phyloP scores from a whole-genome alignment of 768 basidiomycete genomes.

The Tylopilus sp. region DNA sequence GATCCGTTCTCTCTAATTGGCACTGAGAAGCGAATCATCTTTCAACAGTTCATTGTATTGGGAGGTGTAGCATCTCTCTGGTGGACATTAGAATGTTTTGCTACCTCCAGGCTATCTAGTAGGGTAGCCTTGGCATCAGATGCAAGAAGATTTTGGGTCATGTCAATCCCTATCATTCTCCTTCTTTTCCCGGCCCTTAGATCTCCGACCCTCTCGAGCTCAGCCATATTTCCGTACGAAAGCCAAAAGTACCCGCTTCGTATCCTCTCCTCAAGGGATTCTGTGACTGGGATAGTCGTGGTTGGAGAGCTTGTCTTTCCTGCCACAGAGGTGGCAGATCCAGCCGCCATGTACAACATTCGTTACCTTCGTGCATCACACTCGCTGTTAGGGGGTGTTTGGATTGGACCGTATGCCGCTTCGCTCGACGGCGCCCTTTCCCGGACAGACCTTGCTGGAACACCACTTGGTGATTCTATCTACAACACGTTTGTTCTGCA shows the following conservation, averaged over 20 bases:
- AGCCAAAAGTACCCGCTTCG: conserved; percentile 55
- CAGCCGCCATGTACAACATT: conserved; percentile 42
- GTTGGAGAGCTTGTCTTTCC: conserved; percentile 69
- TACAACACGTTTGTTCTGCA: conserved; percentile 85
- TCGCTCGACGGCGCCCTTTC: conserved; percentile 41
- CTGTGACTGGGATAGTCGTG: conserved; percentile 76
- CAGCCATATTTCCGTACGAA: conserved; percentile 45
- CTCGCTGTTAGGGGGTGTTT: conserved; percentile 71
- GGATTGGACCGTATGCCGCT: conserved; percentile 57
- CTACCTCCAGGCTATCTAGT: background rate
- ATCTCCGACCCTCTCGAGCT: conserved; percentile 58
- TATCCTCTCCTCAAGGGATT: conserved; percentile 63
- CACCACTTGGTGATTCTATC: conserved; percentile 68
- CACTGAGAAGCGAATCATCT: conserved; percentile 4
- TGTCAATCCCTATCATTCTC: conserved; percentile 29
- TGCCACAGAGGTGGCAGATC: conserved; percentile 24
- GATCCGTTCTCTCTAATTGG: background rate
- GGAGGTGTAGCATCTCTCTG: conserved; percentile 15
- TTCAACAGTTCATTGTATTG: conserved; percentile 22
- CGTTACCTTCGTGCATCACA: conserved; percentile 64
- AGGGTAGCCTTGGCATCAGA: background rate
- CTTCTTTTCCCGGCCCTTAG: conserved; percentile 40
- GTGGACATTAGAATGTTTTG: conserved; percentile 11
- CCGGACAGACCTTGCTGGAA: conserved; percentile 49
- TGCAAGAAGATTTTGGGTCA: conserved; percentile 8